Conservation (phyloP, 1,284 basidiomycete species). For the Marasmius sp. region DNA sequence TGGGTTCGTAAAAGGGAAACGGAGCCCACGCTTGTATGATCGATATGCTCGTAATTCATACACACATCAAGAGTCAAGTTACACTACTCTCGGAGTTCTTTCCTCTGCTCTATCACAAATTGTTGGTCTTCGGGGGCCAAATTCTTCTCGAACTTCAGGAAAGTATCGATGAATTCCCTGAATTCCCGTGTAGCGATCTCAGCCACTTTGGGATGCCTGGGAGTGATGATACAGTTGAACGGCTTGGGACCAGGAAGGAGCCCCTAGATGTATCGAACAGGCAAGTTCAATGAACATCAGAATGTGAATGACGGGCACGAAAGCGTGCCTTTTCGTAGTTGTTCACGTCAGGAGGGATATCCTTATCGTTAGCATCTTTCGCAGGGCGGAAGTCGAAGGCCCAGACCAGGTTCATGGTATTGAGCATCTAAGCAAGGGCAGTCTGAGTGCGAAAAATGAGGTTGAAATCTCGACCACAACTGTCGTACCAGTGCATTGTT, state of each 20-base stretch:
- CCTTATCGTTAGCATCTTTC: slow-evolving; percentile 6
- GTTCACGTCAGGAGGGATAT: slow-evolving; percentile 5
- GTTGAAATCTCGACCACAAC: background rate
- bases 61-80: too few species aligned
- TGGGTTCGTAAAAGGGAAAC: too few species aligned
- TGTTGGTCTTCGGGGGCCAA: background rate
- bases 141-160: slow-evolving; percentile 12
- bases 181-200: slow-evolving; percentile 13
- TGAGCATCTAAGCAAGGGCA: slow-evolving; percentile 1
- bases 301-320: background rate
- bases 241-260: slow-evolving; percentile 9
- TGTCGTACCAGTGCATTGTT: slow-evolving; percentile 21
- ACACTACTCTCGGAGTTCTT: too few species aligned
- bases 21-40: too few species aligned
- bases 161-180: slow-evolving; percentile 11
- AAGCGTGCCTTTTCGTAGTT: background rate
- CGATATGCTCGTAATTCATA: too few species aligned
- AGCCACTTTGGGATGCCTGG: slow-evolving; percentile 9
- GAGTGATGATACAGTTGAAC: slow-evolving; percentile 16
- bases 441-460: background rate
- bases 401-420: slow-evolving; percentile 26
- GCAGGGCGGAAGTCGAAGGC: slow-evolving; percentile 21
- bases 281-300: background rate
- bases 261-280: slow-evolving; percentile 5
- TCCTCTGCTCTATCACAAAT: background rate